Conservation (phyloP, 2,329 filamentous ascomycete species). For the Arthrinium phaeospermum region DNA sequence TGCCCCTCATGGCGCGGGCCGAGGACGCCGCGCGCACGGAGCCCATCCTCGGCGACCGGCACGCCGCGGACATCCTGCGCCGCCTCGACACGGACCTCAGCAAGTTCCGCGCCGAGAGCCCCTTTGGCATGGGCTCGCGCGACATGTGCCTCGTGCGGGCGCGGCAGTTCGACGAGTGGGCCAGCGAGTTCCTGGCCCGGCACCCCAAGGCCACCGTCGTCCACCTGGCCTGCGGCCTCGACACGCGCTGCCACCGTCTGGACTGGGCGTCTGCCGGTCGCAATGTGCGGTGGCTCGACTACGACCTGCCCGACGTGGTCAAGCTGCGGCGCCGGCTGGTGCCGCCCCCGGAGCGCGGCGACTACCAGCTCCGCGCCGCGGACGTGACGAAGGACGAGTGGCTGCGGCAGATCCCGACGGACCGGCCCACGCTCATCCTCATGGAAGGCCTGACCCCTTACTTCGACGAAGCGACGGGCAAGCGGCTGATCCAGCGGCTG, state of each 20-base stretch:
- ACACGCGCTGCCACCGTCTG: conserved; percentile 37
- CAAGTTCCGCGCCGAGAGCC: conserved; percentile 26
- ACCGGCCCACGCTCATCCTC: conserved; percentile 35
- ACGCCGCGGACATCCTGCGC: conserved; percentile 28
- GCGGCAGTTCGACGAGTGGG: conserved; percentile 33
- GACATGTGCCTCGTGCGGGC: conserved; percentile 12
- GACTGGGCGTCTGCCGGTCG: conserved; percentile 24
- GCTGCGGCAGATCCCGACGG: conserved; percentile 37
- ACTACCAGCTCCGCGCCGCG: conserved; percentile 36
- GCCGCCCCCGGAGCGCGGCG: conserved; percentile 27
- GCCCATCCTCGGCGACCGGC: conserved; percentile 32
- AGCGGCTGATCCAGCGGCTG: conserved; percentile 32
- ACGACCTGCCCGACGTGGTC: conserved; percentile 43
- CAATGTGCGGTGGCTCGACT: conserved; percentile 41
- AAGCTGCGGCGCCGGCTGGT: conserved; percentile 37
- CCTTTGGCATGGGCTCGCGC: conserved; percentile 16
- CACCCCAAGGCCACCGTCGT: conserved; percentile 28
- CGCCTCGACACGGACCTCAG: conserved; percentile 33
- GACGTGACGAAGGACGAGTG: conserved; percentile 36
- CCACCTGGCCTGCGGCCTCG: conserved; percentile 32
- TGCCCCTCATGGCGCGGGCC: conserved; percentile 32
- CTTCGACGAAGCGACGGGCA: conserved; percentile 32
- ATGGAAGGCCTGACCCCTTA: conserved; percentile 42
- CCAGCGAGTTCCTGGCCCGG: conserved; percentile 32
- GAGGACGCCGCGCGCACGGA: conserved; percentile 28